Evolutionary conservation across 306 rosid genomes (phyloP), one percentile per base, ranked within the genome.

Genomic region (Erythrophleum fordii): DNA sequence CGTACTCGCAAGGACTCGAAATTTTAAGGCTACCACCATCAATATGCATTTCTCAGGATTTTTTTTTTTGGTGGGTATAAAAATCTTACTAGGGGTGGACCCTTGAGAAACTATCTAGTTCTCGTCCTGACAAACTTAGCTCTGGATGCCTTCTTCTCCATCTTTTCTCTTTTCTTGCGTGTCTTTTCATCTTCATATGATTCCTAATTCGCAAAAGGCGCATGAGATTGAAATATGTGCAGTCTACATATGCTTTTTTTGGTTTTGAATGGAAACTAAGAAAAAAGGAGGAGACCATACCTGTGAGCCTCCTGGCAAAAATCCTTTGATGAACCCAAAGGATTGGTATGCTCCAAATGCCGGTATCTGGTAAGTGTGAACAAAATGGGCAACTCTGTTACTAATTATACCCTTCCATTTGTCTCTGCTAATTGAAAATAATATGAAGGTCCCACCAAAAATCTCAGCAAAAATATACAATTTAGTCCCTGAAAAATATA

Each of bases 111-210:
- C 82, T 78, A 90, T 83, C 91, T 86, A 23, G 48, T 84, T 84
- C 89, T 84, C 39, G 91, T 73, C 87, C 76, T 90, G 73, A 88
- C 82, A 53, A 84, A 75, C 82, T 90, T 88, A 62, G 28, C 67
- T 75, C 90, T 84, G 26, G 91, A 83, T n/a, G 90, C 91, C 80
- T 76, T 88, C 87, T 80, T 90, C 85, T 90, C 91, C 90, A 86
- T 84, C 85, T 90, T 90, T 75, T 90, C 91, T 72, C 93, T 78
- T 81, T 90, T 90, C 83, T 87, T 90, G 42, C 91, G 88, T 22
- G 87, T 77, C 77, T 86, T 90, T 67, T 90, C 93, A 62, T 90
- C 93, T 83, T 90, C 93, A 1, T 76, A 11, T 26, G 52, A 86
- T 9, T 83, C 93, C 93, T 90, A 72, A 18, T 77, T 51, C 3